Evolutionary conservation across 129 eudicot genomes (phyloP), one percentile per base, ranked within the genome.

Genomic region (Glebionis coronaria): DNA sequence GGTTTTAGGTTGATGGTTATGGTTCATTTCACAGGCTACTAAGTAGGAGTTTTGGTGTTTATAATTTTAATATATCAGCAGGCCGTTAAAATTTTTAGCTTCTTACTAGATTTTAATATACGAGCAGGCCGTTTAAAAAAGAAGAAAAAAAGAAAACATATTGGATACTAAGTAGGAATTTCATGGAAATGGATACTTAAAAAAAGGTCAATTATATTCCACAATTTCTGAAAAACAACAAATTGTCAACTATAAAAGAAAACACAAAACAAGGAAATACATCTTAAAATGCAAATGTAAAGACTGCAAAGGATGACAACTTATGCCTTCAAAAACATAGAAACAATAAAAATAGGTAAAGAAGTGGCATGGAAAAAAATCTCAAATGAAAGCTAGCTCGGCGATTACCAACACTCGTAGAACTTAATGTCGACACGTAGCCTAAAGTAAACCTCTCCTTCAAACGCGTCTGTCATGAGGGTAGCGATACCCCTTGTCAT

Each of bases 401-500:
- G 63, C 16, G 44, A 54, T 75, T 46, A 82, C 91, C 91, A 85
- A 53, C 91, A 88, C 57, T 88, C 96, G 50, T 88, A 88, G 18
- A 88, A 56, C 60, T 81, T 85, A 69, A 88, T 78, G 46, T 87
- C 90, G 15, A 73, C 78, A 0, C 87, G 82, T 51, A 88, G 88
- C 75, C 96, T 65, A 56, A 88, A 88, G 62, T 88, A 85, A 53
- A 88, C 91, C 61, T 78, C 88, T 6, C 96, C 96, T 67, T 88
- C 91, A 70, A 78, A 82, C 2, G 91, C 68, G 72, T 85, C 91
- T 0, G 96, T 88, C 84, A 58, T 72, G 75, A 85, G 20, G 23
- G 96, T 88, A 28, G 91, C 96, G 38, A 88, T 65, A 15, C 95
- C 95, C 61, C 95, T 77, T 27, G 81, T 67, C 95, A 88, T 88